These are phyloP conservation scores for Blastosporella zonata DNA, from an alignment of 1,284 basidiomycete species.

Conservation along the genomic window DNA sequence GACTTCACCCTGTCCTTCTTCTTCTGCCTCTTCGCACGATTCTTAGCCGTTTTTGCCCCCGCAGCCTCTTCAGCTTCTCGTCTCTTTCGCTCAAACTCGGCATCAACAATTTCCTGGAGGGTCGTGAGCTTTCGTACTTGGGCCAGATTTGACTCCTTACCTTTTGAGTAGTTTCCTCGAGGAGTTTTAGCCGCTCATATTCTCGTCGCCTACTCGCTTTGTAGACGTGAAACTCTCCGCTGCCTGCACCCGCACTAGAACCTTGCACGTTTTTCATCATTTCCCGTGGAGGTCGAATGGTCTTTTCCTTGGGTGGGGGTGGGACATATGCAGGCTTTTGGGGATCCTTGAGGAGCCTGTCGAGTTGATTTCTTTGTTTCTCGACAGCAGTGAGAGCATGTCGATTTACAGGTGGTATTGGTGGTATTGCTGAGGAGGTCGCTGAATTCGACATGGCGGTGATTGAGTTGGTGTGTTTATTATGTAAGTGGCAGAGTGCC, in stretches of 20 bases:
- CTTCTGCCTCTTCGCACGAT: conserved; percentile 86
- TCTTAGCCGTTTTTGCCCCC: conserved; percentile 89
- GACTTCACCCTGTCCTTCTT: conserved; percentile 71
- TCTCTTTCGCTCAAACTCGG: conserved; percentile 68
- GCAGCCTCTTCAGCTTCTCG: conserved; percentile 61
- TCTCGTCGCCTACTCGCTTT: conserved; percentile 93
- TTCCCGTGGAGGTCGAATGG: conserved; percentile 76
- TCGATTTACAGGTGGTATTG: conserved; percentile 37
- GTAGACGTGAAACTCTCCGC: conserved; percentile 98
- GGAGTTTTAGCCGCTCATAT: conserved; percentile 89
- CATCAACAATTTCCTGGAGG: conserved; percentile 60
- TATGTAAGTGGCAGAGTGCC: no score
- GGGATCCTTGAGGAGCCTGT: conserved; percentile 85
- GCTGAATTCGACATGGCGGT: conserved; percentile 16
- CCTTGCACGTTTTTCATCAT: conserved; percentile 99
- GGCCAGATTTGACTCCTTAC: conserved; percentile 37
- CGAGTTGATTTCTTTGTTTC: conserved; percentile 74
- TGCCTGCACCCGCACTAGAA: conserved; percentile 89
- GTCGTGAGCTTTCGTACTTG: conserved; percentile 10
- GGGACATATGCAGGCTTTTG: conserved; percentile 78
- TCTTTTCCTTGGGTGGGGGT: conserved; percentile 72
- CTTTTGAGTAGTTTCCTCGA: conserved; percentile 81
- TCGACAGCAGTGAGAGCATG: conserved; percentile 74
- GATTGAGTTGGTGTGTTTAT: no score
- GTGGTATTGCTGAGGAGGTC: conserved; percentile 22